phyloP scores from a whole-genome alignment of 2,329 filamentous ascomycete genomes.

The Alternaria arborescens region DNA sequence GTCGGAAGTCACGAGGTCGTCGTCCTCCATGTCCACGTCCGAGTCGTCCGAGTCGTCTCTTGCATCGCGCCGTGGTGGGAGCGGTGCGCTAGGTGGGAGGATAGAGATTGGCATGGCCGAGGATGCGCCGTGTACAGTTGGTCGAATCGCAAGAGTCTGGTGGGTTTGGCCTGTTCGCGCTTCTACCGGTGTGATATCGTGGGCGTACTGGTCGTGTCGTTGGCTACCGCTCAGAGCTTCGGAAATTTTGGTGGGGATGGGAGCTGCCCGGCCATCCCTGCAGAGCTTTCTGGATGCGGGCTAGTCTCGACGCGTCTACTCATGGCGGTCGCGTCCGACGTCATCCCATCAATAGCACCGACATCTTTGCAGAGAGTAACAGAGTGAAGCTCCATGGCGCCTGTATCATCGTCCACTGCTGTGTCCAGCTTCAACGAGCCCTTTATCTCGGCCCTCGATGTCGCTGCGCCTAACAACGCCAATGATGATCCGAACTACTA shows the following conservation, averaged over 20 bases:
- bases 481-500: slow-evolving; percentile 54
- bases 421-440: slow-evolving; percentile 32
- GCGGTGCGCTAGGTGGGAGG: slow-evolving; percentile 58
- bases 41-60: slow-evolving; percentile 58
- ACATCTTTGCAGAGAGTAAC: background rate
- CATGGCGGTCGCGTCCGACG: slow-evolving; percentile 26
- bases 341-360: slow-evolving; percentile 31
- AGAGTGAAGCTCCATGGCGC: slow-evolving; percentile 12
- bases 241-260: slow-evolving; percentile 45
- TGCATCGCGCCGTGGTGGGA: slow-evolving; percentile 40
- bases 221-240: slow-evolving; percentile 17
- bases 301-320: slow-evolving; percentile 22
- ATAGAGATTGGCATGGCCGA: slow-evolving; percentile 67
- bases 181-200: background rate
- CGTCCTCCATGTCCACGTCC: slow-evolving; percentile 60
- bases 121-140: background rate
- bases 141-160: background rate
- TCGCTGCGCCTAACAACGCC: slow-evolving; percentile 28
- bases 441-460: slow-evolving; percentile 40
- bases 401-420: slow-evolving; percentile 2
- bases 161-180: background rate
- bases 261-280: slow-evolving; percentile 22
- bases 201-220: slow-evolving; percentile 1
- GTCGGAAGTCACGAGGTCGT: slow-evolving; percentile 41
- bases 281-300: slow-evolving; percentile 15